Percentiles rank a stretch among this genome's conserved stretches.
Evolutionary conservation across 2,329 filamentous ascomycete species (phyloP).

Genomic region (Fusarium sp.): DNA sequence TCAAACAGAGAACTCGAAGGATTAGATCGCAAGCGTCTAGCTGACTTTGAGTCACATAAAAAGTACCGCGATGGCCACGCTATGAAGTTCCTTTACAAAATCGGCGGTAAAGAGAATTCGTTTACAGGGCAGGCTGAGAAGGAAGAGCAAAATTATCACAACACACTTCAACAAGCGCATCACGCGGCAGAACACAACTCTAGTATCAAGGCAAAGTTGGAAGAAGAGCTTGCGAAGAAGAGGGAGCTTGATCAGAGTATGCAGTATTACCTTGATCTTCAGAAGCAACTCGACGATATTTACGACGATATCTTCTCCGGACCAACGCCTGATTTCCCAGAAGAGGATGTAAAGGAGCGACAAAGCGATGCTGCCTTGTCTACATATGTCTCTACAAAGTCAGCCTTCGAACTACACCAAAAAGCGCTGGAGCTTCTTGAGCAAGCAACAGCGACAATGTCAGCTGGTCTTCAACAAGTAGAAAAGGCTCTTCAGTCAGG

Average conservation of each 20-base stretch:
- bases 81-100: constrained; percentile 63
- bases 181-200: constrained; percentile 58
- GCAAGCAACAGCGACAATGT: constrained; percentile 53
- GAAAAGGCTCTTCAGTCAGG: constrained; percentile 56
- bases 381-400: constrained; percentile 54
- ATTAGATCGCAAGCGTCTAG: constrained; percentile 56
- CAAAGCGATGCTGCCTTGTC: constrained; percentile 51
- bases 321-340: constrained; percentile 63
- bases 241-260: constrained; percentile 53
- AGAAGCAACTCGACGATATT: constrained; percentile 62
- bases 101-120: constrained; percentile 58
- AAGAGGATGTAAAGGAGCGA: constrained; percentile 63
- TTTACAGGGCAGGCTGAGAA: constrained; percentile 60
- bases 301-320: constrained; percentile 66
- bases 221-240: constrained; percentile 54
- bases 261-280: constrained; percentile 54
- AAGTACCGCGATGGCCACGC: constrained; percentile 65
- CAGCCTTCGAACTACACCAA: constrained; percentile 54
- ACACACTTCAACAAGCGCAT: constrained; percentile 62
- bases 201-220: constrained; percentile 55
- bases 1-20: constrained; percentile 54
- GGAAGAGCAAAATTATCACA: constrained; percentile 67
- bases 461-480: constrained; percentile 53
- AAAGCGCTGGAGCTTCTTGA: constrained; percentile 56
- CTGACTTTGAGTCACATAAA: constrained; percentile 64